Evolutionary conservation across 2,329 filamentous ascomycete species (phyloP), one percentile per base, ranked within the genome.

Genomic region (Tolypocladium guangdongense): DNA sequence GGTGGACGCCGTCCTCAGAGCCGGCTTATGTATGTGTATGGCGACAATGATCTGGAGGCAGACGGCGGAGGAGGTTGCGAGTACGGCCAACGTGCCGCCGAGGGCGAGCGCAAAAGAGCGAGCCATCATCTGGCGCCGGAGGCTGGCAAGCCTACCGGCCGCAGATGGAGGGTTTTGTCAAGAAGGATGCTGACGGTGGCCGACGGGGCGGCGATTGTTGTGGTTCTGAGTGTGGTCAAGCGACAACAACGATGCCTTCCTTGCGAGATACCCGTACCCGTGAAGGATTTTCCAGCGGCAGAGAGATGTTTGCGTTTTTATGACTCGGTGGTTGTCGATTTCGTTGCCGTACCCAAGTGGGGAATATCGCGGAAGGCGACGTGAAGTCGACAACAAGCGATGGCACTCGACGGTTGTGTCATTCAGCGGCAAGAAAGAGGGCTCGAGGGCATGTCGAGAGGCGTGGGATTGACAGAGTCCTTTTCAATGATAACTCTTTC

Each of bases 41-140:
- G 54, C 56, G 33, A 55, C 37, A 33, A 55, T 52, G 51, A 58
- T 52, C 51, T 63, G 57, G 14, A 61, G 59, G 38, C 55, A 53
- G 27, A 63, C 50, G 43, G 53, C 53, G 2, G 54, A 50, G 14
- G 48, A 48, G 20, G 61, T 62, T 27, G 58, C 54, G 14, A 60
- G 22, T n/a, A 59, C 52, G 50, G 60, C 56, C 35, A 59, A 38
- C 22, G 54, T 52, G 49, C 59, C 60, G 49, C 50, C 27, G 24
- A 50, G n/a, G 35, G 54, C 51, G 37, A 55, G 37, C 7, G 52
- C 27, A 18, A 35, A n/a, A 14, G 49, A 41, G 52, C 53, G 54
- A 46, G 49, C 52, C 58, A 60, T 60, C 45, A 27, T 48, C 38
- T 37, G n/a, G 35, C 24, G 48, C 20, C 33, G 39, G 46, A 50